Percentiles rank a stretch among this genome's conserved stretches.
These are phyloP conservation scores for Drechslera avenae DNA, from an alignment of 2,329 filamentous ascomycete genomes.

Conservation along the genomic window DNA sequence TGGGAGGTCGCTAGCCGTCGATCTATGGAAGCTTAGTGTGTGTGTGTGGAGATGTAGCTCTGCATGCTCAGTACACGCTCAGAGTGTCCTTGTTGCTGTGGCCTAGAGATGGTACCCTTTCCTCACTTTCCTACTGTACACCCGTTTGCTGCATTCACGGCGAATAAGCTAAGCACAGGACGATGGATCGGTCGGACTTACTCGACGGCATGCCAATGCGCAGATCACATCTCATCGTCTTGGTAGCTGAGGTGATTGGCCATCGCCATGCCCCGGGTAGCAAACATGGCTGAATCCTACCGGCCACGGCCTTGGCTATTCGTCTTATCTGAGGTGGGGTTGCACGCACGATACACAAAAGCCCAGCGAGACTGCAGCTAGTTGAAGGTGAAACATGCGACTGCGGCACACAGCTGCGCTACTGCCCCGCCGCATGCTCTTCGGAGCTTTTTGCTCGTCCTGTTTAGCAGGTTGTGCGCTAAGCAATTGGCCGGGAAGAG, in stretches of 20 bases:
- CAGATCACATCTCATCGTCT: not conserved
- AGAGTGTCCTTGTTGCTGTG: not conserved
- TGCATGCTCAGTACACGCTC: not conserved
- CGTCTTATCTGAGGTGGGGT: slow-evolving; percentile 1
- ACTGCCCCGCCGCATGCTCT: not conserved
- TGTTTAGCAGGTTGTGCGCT: no score
- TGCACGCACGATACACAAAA: not conserved
- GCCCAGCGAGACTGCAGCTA: not conserved
- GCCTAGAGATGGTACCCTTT: not conserved
- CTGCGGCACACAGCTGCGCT: not conserved
- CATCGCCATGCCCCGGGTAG: not conserved
- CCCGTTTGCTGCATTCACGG: no score
- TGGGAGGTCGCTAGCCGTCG: slow-evolving; percentile 14
- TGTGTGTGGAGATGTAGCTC: no score
- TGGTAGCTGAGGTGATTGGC: slow-evolving; percentile 4
- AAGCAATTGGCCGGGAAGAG: no score
- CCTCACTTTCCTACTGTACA: no score
- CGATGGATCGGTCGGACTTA: not conserved
- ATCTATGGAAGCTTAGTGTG: slow-evolving; percentile 14
- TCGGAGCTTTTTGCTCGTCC: no score
- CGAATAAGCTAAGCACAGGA: no score
- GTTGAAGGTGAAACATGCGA: slow-evolving; percentile 1
- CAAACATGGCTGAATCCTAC: slow-evolving; percentile 2
- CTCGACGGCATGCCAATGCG: not conserved
- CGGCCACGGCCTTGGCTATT: slow-evolving; percentile 5